A percentile compares a stretch with the other conserved stretches of the same genome.
phyloP scores from a whole-genome alignment of 73 alveolate species.

The Symbiodinium pilosum region DNA sequence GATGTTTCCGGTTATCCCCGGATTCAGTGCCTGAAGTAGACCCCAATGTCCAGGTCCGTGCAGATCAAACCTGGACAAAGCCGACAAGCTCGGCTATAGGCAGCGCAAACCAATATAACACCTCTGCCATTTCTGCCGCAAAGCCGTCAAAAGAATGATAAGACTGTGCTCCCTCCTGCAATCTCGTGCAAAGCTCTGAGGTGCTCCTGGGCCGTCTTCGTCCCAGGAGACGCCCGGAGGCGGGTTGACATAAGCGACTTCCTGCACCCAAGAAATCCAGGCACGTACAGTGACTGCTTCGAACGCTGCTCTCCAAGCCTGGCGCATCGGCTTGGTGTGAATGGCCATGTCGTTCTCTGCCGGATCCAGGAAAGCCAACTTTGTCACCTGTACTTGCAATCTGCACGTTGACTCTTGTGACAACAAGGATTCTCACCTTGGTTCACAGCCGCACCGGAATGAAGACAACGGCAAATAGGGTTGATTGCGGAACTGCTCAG shows the following conservation, averaged over 20 bases:
- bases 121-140: background rate
- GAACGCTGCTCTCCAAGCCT: background rate
- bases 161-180: no score
- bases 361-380: conserved; percentile 47
- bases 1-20: no score
- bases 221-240: conserved; percentile 83
- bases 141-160: background rate
- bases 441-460: no score
- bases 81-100: background rate
- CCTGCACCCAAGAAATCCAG: background rate
- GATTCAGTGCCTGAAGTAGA: conserved; percentile 78
- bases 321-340: conserved; percentile 76
- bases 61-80: conserved; percentile 16
- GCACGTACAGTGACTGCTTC: no score
- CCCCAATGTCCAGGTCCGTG: conserved; percentile 88
- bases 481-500: no score
- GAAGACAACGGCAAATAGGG: no score
- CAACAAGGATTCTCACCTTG: no score
- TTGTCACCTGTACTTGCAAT: background rate
- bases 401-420: no score
- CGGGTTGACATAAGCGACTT: conserved; percentile 62
- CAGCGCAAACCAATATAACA: background rate
- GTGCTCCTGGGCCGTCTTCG: conserved; percentile 77
- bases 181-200: no score
- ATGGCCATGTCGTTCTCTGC: conserved; percentile 58